Percentiles rank a stretch among this genome's conserved stretches.
Conservation (phyloP, 2,329 filamentous ascomycete genomes). For the Apiospora pterosperma region DNA sequence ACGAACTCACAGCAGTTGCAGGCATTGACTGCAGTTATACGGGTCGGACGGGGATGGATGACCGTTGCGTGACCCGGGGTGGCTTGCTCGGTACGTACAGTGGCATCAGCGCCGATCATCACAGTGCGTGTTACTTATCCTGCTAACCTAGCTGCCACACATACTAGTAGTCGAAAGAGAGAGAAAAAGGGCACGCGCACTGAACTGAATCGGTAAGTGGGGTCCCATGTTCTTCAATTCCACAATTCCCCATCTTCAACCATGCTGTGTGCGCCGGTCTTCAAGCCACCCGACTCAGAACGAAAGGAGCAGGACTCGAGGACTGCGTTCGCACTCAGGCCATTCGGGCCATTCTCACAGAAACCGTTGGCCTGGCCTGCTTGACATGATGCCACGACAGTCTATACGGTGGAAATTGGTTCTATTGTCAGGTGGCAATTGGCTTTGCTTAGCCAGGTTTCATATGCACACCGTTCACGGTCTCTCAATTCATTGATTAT, state of each 20-base stretch:
- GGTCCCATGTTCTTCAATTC: background rate
- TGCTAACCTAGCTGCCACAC: background rate
- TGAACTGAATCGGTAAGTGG: background rate
- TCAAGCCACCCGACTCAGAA: background rate
- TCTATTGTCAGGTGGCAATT: background rate
- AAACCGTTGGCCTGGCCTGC: background rate
- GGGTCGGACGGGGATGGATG: background rate
- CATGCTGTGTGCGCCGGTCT: background rate
- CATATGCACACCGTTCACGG: background rate
- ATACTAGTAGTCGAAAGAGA: background rate
- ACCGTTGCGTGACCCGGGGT: slow-evolving; percentile 1
- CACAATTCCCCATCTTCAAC: background rate
- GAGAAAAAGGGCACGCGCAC: background rate
- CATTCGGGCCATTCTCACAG: background rate
- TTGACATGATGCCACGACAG: background rate
- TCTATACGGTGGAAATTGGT: slow-evolving; percentile 1
- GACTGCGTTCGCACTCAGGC: background rate
- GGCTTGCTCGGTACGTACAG: slow-evolving; percentile 1
- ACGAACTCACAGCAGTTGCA: background rate
- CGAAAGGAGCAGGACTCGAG: background rate
- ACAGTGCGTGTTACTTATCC: background rate
- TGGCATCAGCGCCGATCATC: background rate
- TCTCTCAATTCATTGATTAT: slow-evolving; percentile 4
- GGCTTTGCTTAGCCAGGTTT: background rate
- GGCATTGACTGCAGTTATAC: background rate